Evolutionary conservation across 2,329 filamentous ascomycete genomes (phyloP).

Genomic region (Paraphaeosphaeria minitans): DNA sequence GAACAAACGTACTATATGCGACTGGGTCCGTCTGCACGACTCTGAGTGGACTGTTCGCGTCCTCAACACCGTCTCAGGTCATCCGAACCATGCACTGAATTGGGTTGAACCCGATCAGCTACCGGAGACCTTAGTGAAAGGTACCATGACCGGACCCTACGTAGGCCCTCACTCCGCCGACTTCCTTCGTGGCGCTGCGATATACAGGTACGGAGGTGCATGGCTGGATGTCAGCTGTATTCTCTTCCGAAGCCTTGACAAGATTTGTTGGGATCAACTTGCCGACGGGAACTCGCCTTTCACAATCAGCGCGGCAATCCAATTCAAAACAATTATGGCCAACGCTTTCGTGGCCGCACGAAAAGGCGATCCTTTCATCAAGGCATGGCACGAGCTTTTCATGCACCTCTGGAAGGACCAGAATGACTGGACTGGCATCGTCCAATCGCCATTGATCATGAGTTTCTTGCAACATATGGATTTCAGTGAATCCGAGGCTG

Average conservation of each 20-base stretch:
- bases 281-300: conserved; percentile 45
- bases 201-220: conserved; percentile 48
- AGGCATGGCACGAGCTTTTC: conserved; percentile 42
- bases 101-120: conserved; percentile 44
- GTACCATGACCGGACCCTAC: conserved; percentile 53
- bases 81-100: conserved; percentile 47
- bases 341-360: conserved; percentile 55
- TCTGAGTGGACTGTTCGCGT: conserved; percentile 51
- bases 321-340: conserved; percentile 34
- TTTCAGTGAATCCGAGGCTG: conserved; percentile 24
- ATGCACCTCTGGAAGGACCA: conserved; percentile 32
- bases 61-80: conserved; percentile 45
- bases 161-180: conserved; percentile 55
- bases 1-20: conserved; percentile 49
- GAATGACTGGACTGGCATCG: conserved; percentile 23
- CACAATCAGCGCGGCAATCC: conserved; percentile 35
- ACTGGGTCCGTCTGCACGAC: conserved; percentile 49
- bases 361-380: conserved; percentile 52
- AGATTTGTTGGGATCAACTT: conserved; percentile 48
- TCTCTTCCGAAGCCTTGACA: conserved; percentile 46
- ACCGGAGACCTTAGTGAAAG: conserved; percentile 49
- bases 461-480: conserved; percentile 33
- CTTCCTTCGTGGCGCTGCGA: conserved; percentile 52
- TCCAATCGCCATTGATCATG: conserved; percentile 25
- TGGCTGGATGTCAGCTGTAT: conserved; percentile 52